Percentiles rank a stretch among this genome's conserved stretches.
These are phyloP conservation scores for Coemansia asiatica DNA, from an alignment of 192 early-diverging fungal genomes.

Conservation along the genomic window DNA sequence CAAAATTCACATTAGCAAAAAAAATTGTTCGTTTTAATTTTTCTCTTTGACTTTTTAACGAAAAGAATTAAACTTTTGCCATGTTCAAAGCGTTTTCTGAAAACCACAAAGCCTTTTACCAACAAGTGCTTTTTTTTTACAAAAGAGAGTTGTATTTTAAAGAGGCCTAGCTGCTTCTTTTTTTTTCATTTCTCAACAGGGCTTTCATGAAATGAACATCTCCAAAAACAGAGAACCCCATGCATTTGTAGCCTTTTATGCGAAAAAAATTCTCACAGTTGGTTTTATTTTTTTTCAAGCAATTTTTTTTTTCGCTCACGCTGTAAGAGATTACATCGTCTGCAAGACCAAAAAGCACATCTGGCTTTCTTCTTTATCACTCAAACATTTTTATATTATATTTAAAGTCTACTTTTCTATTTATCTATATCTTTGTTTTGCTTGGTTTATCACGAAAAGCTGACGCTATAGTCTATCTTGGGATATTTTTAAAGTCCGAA, in stretches of 20 bases:
- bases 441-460: not conserved
- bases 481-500: too few relatives aligned
- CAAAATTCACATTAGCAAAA: too few relatives aligned
- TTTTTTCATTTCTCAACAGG: not conserved
- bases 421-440: not conserved
- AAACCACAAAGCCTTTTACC: not conserved
- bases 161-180: not conserved
- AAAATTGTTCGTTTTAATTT: too few relatives aligned
- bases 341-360: not conserved
- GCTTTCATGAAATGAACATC: not conserved
- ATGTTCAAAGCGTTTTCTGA: not conserved
- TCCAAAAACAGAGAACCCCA: too few relatives aligned
- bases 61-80: not conserved
- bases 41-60: not conserved
- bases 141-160: not conserved
- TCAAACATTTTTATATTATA: not conserved
- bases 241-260: not conserved
- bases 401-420: not conserved
- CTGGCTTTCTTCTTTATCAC: conserved; percentile 6
- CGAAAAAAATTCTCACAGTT: conserved; percentile 2
- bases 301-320: not conserved
- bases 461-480: too few relatives aligned
- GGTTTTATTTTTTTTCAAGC: conserved; percentile 1
- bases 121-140: not conserved
- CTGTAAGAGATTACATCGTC: not conserved